Evolutionary conservation across 495 filamentous ascomycete species (phyloP).

Genomic region (Hyaloscypha bicolor): DNA sequence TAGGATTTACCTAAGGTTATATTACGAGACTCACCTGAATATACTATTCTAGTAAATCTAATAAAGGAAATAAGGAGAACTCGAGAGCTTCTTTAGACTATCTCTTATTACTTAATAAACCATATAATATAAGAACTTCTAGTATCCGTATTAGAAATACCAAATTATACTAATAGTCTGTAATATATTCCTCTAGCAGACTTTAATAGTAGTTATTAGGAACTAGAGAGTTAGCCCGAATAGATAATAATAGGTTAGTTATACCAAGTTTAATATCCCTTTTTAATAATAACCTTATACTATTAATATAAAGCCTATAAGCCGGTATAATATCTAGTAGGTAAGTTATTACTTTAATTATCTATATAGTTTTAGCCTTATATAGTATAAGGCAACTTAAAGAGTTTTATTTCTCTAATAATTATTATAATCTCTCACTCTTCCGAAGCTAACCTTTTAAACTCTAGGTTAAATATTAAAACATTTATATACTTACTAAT

Average conservation of each 20-base stretch:
- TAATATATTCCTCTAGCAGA: slow-evolving; percentile 8
- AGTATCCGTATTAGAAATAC: slow-evolving; percentile 17
- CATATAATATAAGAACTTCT: slow-evolving; percentile 14
- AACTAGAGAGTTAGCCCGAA: slow-evolving; percentile 5
- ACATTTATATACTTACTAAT: slow-evolving; percentile 18
- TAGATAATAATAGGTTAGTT: slow-evolving; percentile 6
- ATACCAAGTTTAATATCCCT: background rate
- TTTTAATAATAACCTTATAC: too few relatives aligned
- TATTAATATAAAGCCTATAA: background rate
- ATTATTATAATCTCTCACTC: slow-evolving; percentile 25
- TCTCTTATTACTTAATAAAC: background rate
- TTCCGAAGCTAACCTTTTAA: slow-evolving; percentile 13
- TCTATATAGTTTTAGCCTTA: slow-evolving; percentile 3
- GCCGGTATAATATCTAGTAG: slow-evolving; percentile 12
- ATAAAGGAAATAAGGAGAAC: too few relatives aligned
- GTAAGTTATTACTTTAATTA: slow-evolving; percentile 25
- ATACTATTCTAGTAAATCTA: too few relatives aligned
- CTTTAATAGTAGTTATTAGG: slow-evolving; percentile 13
- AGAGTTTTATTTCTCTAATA: slow-evolving; percentile 9
- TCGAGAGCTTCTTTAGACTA: too few relatives aligned
- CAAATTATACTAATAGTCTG: slow-evolving; percentile 15
- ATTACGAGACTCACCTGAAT: background rate
- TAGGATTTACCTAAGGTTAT: slow-evolving; percentile 1
- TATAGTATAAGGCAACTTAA: background rate
- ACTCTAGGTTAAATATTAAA: slow-evolving; percentile 19